These are phyloP conservation scores for Sphagnum tenellum DNA, from an alignment of 225 moss, liverwort and hornwort genomes.

Conservation along the genomic window DNA sequence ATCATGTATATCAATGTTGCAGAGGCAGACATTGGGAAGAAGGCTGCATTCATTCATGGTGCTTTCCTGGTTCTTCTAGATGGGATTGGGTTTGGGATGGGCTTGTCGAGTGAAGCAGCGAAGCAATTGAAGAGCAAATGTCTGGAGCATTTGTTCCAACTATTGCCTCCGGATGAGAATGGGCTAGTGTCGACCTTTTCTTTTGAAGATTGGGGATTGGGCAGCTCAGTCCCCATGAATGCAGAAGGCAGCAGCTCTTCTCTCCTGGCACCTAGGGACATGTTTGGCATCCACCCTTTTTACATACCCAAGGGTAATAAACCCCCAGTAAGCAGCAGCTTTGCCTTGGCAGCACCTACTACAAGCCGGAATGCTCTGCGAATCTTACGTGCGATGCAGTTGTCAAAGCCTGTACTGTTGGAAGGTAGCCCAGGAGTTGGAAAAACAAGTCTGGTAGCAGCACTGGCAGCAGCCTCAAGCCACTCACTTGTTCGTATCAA, in stretches of 20 bases:
- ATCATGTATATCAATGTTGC: constrained; percentile 76
- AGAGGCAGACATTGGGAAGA: constrained; percentile 42
- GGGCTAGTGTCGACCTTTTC: constrained; percentile 8
- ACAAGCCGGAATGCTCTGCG: constrained; percentile 88
- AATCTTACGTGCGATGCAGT: constrained; percentile 91
- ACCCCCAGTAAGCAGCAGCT: constrained; percentile 22
- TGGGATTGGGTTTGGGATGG: constrained; percentile 79
- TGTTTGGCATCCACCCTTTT: constrained; percentile 81
- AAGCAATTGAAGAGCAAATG: constrained; percentile 53
- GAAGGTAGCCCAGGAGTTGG: constrained; percentile 99
- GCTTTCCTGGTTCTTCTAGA: constrained; percentile 89
- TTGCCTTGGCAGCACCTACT: constrained; percentile 78
- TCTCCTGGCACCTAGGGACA: background rate
- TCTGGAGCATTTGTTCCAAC: constrained; percentile 54
- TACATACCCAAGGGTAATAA: constrained; percentile 49
- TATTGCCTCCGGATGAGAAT: constrained; percentile 34
- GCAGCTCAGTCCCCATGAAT: constrained; percentile 24
- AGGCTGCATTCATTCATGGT: constrained; percentile 76
- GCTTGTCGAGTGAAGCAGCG: constrained; percentile 54
- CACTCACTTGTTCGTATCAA: constrained; percentile 83
- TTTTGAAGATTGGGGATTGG: constrained; percentile 30
- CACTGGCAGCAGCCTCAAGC: constrained; percentile 65
- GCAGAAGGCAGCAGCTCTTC: constrained; percentile 11
- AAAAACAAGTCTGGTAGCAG: constrained; percentile 90
- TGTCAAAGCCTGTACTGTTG: constrained; percentile 78